These are phyloP conservation scores for Ceratocystis papillata DNA, from an alignment of 2,329 filamentous ascomycete species.

Conservation along the genomic window DNA sequence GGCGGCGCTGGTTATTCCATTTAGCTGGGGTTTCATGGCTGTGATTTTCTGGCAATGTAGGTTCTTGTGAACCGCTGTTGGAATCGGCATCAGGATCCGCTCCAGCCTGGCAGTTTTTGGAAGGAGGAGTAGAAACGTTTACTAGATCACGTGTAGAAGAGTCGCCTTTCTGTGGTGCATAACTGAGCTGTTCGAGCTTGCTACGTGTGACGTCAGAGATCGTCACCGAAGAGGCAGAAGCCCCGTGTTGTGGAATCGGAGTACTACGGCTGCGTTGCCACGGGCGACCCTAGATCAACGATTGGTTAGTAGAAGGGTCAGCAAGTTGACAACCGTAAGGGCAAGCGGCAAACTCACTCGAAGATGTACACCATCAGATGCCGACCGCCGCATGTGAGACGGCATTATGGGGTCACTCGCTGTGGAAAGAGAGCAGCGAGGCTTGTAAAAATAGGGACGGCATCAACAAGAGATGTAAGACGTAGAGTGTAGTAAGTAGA, in stretches of 20 bases:
- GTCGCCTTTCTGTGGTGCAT: conserved; percentile 34
- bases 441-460: conserved; percentile 25
- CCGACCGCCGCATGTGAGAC: conserved; percentile 16
- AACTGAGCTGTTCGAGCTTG: conserved; percentile 50
- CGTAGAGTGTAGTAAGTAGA: background rate
- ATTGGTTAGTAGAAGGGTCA: conserved; percentile 3
- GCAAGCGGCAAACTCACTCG: conserved; percentile 26
- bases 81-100: conserved; percentile 22
- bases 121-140: conserved; percentile 11
- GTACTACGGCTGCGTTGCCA: conserved; percentile 47
- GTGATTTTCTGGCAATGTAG: conserved; percentile 26
- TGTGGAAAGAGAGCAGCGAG: conserved; percentile 35
- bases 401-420: conserved; percentile 29
- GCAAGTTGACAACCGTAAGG: conserved; percentile 28
- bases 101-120: conserved; percentile 18
- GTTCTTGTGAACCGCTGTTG: conserved; percentile 19
- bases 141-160: conserved; percentile 19
- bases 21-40: conserved; percentile 43
- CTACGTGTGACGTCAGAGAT: conserved; percentile 50
- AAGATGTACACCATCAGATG: conserved; percentile 16
- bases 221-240: conserved; percentile 27
- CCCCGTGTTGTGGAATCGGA: conserved; percentile 14
- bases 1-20: conserved; percentile 43
- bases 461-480: conserved; percentile 25
- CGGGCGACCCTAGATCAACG: conserved; percentile 29